Evolutionary conservation across 2,329 filamentous ascomycete species (phyloP).

Genomic region (Colletotrichum ledebouriae): DNA sequence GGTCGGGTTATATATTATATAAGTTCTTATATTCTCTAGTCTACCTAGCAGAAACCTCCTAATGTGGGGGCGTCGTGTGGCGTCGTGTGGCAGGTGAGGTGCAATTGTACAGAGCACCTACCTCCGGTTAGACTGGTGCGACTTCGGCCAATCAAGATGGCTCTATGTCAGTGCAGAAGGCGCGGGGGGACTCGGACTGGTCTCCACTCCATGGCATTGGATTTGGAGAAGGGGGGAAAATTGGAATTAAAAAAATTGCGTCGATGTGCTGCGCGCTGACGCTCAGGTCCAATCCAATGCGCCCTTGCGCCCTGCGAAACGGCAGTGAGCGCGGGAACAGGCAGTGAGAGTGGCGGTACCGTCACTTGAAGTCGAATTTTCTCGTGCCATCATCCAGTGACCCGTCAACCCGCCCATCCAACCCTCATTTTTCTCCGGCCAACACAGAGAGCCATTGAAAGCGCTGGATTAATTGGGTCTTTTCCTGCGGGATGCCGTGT

Average conservation of each 20-base stretch:
- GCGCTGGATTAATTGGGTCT: background rate
- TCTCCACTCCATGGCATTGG: constrained; percentile 20
- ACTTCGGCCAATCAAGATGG: background rate
- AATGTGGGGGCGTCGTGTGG: no score
- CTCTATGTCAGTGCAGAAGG: background rate
- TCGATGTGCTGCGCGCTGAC: background rate
- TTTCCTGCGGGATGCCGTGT: constrained; percentile 10
- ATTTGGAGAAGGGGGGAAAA: constrained; percentile 21
- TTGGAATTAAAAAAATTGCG: background rate
- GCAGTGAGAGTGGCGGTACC: background rate
- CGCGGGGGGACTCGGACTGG: background rate
- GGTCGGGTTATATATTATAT: no score
- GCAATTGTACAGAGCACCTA: background rate
- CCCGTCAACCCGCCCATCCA: background rate
- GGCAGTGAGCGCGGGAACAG: constrained; percentile 2
- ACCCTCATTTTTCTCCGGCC: background rate
- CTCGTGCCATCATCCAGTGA: background rate
- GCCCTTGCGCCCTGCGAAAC: constrained; percentile 10
- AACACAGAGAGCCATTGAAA: background rate
- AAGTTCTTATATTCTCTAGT: no score
- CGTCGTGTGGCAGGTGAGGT: background rate
- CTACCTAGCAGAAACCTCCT: no score
- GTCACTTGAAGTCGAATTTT: background rate
- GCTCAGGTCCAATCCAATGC: background rate
- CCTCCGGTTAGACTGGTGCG: background rate